A percentile compares a stretch with the other conserved stretches of the same genome.
phyloP scores from a whole-genome alignment of 345 rosid species.

The Viola odorata region DNA sequence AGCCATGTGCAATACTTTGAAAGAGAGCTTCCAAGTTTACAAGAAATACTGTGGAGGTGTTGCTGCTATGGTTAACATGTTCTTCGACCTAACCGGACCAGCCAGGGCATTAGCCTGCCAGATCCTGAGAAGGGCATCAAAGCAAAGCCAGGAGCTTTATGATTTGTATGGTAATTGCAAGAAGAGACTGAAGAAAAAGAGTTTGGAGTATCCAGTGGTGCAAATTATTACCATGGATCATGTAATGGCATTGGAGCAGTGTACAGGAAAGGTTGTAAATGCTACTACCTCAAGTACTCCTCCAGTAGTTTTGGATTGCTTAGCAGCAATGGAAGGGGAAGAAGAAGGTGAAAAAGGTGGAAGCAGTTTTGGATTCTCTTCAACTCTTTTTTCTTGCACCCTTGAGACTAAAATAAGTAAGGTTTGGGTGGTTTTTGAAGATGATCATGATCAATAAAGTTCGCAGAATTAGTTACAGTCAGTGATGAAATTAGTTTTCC shows the following conservation, averaged over 20 bases:
- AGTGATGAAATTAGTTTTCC: too few species aligned
- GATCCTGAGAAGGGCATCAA: constrained; percentile 58
- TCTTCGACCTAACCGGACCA: constrained; percentile 57
- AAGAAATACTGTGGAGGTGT: constrained; percentile 44
- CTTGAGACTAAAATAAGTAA: constrained; percentile 73
- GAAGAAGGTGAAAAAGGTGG: constrained; percentile 8
- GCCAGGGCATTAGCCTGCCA: constrained; percentile 61
- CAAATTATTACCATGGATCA: constrained; percentile 54
- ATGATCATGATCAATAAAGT: constrained; percentile 20
- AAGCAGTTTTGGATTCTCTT: constrained; percentile 11
- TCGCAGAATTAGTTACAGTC: neutral
- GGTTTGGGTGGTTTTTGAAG: constrained; percentile 77
- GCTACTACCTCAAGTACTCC: too few species aligned
- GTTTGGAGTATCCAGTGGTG: constrained; percentile 60
- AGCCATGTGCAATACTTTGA: constrained; percentile 59
- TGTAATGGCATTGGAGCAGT: constrained; percentile 51
- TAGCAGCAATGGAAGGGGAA: neutral
- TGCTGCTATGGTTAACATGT: constrained; percentile 41
- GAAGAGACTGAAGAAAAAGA: constrained; percentile 36
- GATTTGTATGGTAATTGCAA: constrained; percentile 55
- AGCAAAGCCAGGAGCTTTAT: constrained; percentile 45
- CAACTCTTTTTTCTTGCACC: constrained; percentile 38
- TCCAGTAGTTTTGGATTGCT: constrained; percentile 2
- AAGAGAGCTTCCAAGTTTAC: constrained; percentile 84
- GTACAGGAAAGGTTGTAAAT: constrained; percentile 22